Evolutionary conservation across 1,139 yeast genomes (phyloP).

Genomic region (Kodamaea anthophila): DNA sequence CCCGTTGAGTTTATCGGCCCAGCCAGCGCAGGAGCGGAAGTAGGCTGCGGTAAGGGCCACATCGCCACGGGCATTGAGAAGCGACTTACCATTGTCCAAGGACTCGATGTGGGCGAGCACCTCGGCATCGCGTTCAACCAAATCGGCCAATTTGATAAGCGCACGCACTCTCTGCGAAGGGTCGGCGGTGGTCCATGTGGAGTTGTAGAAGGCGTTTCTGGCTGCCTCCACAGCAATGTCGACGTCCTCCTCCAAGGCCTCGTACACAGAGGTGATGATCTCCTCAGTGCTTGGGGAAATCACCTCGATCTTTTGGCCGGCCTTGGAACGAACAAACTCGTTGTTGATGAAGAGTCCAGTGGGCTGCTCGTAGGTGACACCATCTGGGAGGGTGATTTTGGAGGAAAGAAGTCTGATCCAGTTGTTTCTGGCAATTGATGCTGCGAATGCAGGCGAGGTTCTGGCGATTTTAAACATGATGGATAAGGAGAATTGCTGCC

Average conservation of each 20-base stretch:
- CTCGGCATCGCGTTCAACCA: conserved; percentile 14
- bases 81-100: conserved; percentile 17
- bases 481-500: too few species aligned
- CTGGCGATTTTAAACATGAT: conserved; percentile 9
- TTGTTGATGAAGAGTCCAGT: conserved; percentile 18
- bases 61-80: conserved; percentile 13
- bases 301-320: conserved; percentile 12
- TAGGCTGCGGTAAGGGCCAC: conserved; percentile 14
- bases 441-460: conserved; percentile 6
- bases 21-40: conserved; percentile 23
- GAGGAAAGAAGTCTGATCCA: conserved; percentile 23
- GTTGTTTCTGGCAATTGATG: conserved; percentile 1
- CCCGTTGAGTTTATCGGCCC: conserved; percentile 23
- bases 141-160: conserved; percentile 14
- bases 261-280: conserved; percentile 14
- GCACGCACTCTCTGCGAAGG: conserved; percentile 10
- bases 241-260: conserved; percentile 13
- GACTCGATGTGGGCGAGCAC: conserved; percentile 15
- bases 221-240: conserved; percentile 16
- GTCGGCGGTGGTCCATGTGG: conserved; percentile 37
- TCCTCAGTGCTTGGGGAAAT: conserved; percentile 17
- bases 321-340: conserved; percentile 14
- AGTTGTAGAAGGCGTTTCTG: conserved; percentile 12
- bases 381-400: conserved; percentile 56
- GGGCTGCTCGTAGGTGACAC: conserved; percentile 36